These are phyloP conservation scores for Lasiodiplodia gonubiensis DNA, from an alignment of 2,329 filamentous ascomycete species.

Conservation along the genomic window DNA sequence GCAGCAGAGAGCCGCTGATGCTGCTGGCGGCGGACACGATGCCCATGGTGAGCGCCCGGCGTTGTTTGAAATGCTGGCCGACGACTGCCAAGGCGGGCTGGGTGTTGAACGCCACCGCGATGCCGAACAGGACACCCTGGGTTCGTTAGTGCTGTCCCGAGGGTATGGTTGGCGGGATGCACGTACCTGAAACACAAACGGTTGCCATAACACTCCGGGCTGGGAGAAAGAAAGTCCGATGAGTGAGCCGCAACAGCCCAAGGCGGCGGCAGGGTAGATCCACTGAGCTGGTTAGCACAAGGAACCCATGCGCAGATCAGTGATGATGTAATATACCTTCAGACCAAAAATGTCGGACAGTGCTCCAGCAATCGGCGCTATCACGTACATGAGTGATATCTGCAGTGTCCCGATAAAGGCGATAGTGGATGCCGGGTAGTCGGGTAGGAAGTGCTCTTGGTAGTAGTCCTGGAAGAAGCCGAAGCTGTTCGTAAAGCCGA, in stretches of 20 bases:
- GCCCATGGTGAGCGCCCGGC: conserved; percentile 29
- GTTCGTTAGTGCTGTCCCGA: background rate
- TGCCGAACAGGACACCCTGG: conserved; percentile 28
- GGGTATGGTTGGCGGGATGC: background rate
- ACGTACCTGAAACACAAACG: conserved; percentile 16
- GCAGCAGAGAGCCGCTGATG: conserved; percentile 26
- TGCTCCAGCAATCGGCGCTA: conserved; percentile 9
- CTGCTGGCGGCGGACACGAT: conserved; percentile 25
- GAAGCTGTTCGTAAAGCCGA: conserved; percentile 32
- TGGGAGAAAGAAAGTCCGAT: conserved; percentile 15
- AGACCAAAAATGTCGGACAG: conserved; percentile 8
- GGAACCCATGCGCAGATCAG: background rate
- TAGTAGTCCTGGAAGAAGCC: conserved; percentile 46
- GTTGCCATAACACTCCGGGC: conserved; percentile 11
- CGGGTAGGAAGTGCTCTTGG: conserved; percentile 34
- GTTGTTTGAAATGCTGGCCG: conserved; percentile 29
- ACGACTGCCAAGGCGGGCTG: conserved; percentile 29
- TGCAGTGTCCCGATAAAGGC: conserved; percentile 19
- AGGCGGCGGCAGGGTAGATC: conserved; percentile 14
- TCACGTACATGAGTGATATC: conserved; percentile 13
- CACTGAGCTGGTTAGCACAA: background rate
- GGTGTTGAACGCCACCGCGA: conserved; percentile 28
- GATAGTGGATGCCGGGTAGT: conserved; percentile 1
- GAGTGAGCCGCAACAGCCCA: conserved; percentile 13
- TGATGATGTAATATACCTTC: background rate